Base-by-base conservation (phyloP, 2,329 filamentous ascomycete genomes). In the Thelonectria rubi region DNA sequence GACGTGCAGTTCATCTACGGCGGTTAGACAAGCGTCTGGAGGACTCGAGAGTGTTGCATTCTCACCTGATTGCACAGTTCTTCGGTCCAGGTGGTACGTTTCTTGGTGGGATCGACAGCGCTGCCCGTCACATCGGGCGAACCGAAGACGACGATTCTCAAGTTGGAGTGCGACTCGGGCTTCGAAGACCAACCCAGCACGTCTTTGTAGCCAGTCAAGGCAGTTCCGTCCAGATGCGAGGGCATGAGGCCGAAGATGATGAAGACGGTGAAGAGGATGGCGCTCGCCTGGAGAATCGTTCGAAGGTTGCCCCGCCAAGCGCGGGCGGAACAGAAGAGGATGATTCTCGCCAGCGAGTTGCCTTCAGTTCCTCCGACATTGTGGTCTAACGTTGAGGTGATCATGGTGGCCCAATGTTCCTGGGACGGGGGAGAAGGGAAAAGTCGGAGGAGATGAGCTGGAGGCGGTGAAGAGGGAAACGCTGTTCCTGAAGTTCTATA, bases 141-240 rank as follows among this genome's bases (percentile, higher is more conserved):
- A 10, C 83, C 83, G 67, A 86, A 86, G 6, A 83, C 81, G 9
- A 86, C 82, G 8, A 86, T 75, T 55, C 83, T 79, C 61, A 85
- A 60, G 2, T 79, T 60, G 26, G 50, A 75, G 7, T 75, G 75
- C 4, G 63, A 70, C n/a, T 62, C 26, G 8, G 60, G 58, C 34
- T 67, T 62, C n/a, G 63, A 54, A 10, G 62, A 45, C 69, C 70
- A 75, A 2, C 52, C 65, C 18, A 68, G 43, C 9, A 71, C 64
- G 9, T 63, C 63, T 42, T 66, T 67, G 47, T 75, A 76, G n/a
- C 66, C 60, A 21, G 56, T 64, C 39, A 60, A 59, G 37, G 67
- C 57, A 39, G 52, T 64, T 52, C 64, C 62, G 12, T 64, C 69
- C 43, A 76, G 57, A 2, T 63, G 63, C 42, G 68, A 51, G 7